phyloP scores from a whole-genome alignment of 2,329 filamentous ascomycete genomes.

The Cyphellophora attinorum region DNA sequence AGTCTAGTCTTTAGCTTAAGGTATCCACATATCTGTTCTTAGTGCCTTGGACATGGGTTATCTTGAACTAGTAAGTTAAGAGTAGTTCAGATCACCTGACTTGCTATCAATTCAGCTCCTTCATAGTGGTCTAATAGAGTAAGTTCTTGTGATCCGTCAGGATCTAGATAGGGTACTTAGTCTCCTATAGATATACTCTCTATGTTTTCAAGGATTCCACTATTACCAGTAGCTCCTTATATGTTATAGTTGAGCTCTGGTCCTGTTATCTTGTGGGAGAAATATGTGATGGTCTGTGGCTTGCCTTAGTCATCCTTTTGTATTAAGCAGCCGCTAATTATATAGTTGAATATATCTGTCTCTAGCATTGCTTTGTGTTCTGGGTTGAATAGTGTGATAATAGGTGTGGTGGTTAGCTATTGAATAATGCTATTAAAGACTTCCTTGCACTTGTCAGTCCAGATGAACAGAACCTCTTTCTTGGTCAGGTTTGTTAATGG shows the following conservation, averaged over 20 bases:
- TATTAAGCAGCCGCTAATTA: conserved; percentile 5
- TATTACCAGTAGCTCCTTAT: conserved; percentile 16
- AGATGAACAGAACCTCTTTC: conserved; percentile 5
- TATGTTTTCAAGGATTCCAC: conserved; percentile 10
- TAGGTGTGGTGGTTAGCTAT: conserved; percentile 4
- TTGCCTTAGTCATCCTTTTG: conserved; percentile 5
- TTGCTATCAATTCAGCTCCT: conserved; percentile 8
- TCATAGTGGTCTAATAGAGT: conserved; percentile 10
- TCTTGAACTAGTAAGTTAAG: conserved; percentile 9
- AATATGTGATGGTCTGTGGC: conserved; percentile 9
- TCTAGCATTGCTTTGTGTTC: conserved; percentile 5
- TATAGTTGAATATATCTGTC: conserved; percentile 10
- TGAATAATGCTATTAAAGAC: conserved; percentile 6
- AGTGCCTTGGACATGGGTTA: conserved; percentile 7
- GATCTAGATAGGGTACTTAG: conserved; percentile 10
- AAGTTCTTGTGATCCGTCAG: conserved; percentile 13
- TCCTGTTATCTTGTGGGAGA: conserved; percentile 9
- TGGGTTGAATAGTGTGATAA: conserved; percentile 12
- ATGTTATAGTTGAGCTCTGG: conserved; percentile 12
- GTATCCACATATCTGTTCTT: conserved; percentile 11
- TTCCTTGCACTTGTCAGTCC: conserved; percentile 1
- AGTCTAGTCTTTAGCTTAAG: conserved; percentile 7
- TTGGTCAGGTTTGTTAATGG: conserved; percentile 14
- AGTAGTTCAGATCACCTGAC: conserved; percentile 5
- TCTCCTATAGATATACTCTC: conserved; percentile 12